Base-by-base conservation (phyloP, 768 basidiomycete species). In the Antrodiella citrinella region DNA sequence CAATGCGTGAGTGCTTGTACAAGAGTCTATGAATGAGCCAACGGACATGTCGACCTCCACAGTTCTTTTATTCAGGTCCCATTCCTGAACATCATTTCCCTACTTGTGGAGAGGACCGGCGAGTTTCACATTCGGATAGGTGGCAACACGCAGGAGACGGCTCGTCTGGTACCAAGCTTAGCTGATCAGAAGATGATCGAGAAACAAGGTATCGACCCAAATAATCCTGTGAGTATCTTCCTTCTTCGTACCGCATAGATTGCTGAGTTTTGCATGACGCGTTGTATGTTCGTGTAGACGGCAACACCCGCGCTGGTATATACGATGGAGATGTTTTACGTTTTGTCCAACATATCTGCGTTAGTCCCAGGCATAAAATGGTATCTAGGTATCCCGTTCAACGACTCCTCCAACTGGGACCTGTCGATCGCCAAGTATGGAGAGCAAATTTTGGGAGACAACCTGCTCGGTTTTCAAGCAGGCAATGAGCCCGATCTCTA, bases 401-500 rank as follows among this genome's bases (percentile, higher is more conserved):
- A 86, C 59, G 75, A 84, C 44, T 77, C 78, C 11, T 77, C 78
- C 11, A 65, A 80, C 60, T 77, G 74, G 69, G 66, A 74, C 4
- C 60, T 81, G 11, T 61, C 61, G 21, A 78, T 85, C 24, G 82
- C 80, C 4, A 73, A 79, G 58, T 64, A 74, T 38, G 79, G 78
- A 3, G 74, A 86, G 60, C 54, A 64, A 15, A 81, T 87, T 51
- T 69, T 90, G 1, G 87, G 87, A 1, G 67, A 75, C 44, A 72
- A 78, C 53, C 67, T 90, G 19, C 63, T 84, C n/a, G 87, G 82
- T 0, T 65, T 86, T 4, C 82, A 86, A 61, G 76, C 80, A 1
- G 86, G 82, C 3, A 88, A 90, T 60, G 87, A 90, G 65, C 87
- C 86, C 12, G 87, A 91, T 69, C 74, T 88, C 54, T 91, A 83